Evolutionary conservation across 805 yeast genomes (phyloP), one percentile per base, ranked within the genome.

Genomic region (Clavispora carvajalis): DNA sequence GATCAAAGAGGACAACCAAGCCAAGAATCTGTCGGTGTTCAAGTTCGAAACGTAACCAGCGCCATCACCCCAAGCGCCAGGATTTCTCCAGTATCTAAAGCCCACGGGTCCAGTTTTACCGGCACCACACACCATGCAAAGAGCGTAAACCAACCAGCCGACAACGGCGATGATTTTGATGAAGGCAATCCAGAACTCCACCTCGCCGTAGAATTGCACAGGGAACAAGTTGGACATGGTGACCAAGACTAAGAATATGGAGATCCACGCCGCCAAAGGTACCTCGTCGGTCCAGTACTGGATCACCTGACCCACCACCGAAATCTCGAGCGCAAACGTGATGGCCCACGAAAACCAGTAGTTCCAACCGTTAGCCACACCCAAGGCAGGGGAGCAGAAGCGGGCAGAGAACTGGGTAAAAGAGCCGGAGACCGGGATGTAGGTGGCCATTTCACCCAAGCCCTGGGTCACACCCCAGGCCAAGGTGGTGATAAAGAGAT

Each of bases 301-400:
- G 43, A 82, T 70, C 38, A 76, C 63, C 57, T 81, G 85, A 19
- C 88, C 88, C 25, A 82, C 78, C 23, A 82, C 80, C 5, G 85
- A 79, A 41, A 84, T 63, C 59, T 84, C 91, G 49, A 83, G 68
- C 7, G 91, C 86, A 60, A 79, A 82, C 0, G 90, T 83, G 45
- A 82, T 74, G 38, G 84, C 80, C 87, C 88, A 84, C 8, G 84
- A 76, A 58, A 82, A 81, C 85, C 87, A 82, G 58, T 83, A 84
- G 65, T 76, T 66, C 73, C 83, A 82, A 39, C 85, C 85, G 44
- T 76, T 78, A 22, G 88, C 80, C 31, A 80, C 83, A 41, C 90
- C 91, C 29, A 80, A 58, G 7, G 89, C 77, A n/a, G 82, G 83
- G 5, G 83, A 77, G 22, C 81, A 59, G 67, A 82, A 83, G 51